These are phyloP conservation scores for Solanum chmielewskii DNA, from an alignment of 257 asterid genomes.

Conservation along the genomic window DNA sequence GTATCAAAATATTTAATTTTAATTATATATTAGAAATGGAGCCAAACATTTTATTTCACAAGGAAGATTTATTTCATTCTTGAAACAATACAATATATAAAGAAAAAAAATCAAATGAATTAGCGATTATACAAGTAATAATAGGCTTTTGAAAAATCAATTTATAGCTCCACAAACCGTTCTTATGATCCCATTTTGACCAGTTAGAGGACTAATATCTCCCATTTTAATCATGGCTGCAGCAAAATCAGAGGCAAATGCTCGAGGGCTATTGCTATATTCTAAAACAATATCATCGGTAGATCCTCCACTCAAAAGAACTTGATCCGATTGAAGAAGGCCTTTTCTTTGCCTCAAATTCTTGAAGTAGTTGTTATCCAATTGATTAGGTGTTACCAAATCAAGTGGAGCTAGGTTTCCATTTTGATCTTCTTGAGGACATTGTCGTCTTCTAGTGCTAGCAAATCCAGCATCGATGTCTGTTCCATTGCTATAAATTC, in stretches of 20 bases:
- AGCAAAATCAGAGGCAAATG: neutral
- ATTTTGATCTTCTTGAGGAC: slow-evolving; percentile 10
- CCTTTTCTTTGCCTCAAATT: too few relatives aligned
- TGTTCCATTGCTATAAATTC: slow-evolving; percentile 32
- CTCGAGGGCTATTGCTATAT: neutral
- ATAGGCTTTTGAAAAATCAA: neutral
- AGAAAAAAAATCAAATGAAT: neutral
- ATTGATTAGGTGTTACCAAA: slow-evolving; percentile 24
- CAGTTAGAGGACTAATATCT: neutral
- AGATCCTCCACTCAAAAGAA: neutral
- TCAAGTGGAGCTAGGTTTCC: slow-evolving; percentile 28
- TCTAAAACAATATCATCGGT: neutral
- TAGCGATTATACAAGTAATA: too few relatives aligned
- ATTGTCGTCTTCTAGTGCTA: neutral
- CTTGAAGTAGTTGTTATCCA: too few relatives aligned
- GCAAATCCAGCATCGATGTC: slow-evolving; percentile 28
- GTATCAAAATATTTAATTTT: too few relatives aligned
- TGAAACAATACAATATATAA: neutral
- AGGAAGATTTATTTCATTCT: neutral
- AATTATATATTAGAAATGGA: neutral
- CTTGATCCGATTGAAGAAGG: neutral
- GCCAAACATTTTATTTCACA: neutral
- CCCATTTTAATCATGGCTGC: neutral
- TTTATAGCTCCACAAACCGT: neutral
- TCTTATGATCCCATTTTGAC: neutral